Evolutionary conservation across 495 filamentous ascomycete genomes (phyloP), one percentile per base, ranked within the genome.

Genomic region (Penicillium pulvis): DNA sequence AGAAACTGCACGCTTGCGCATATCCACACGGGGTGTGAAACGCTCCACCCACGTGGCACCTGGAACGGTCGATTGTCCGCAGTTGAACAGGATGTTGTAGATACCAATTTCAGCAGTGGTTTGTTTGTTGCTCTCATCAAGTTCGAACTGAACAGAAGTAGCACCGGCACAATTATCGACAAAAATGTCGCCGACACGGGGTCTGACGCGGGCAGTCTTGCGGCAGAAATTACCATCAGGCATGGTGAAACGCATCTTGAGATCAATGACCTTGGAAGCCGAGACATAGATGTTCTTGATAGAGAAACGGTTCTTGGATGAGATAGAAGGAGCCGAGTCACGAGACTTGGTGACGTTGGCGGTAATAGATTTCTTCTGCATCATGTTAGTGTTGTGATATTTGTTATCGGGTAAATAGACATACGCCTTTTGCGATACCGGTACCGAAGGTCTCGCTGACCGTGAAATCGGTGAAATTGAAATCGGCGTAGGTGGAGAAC

Each of bases 201-300:
- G 4, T 4, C 28, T 7, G 4, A 28, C 28, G 30, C 74, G 63
- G 54, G 81, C 76, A 41, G 80, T 85, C 71, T 92, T 86, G 73
- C 86, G 90, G 84, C 93, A 97, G 56, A 75, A 82, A 42, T 84
- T 85, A 56, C 87, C 87, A 69, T 92, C 88, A 3, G 86, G 83
- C 90, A 96, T 93, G 65, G 77, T 78, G 74, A 92, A 96, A 78
- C 89, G 81, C 75, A 95, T 90, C 72, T 92, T 83, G 53, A 97
- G 74, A 48, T 93, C 84, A 59, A 81, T 84, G 66, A 93, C 87
- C 61, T 87, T 81, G 65, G 89, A 85, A 61, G 86, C 83, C 19
- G 85, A 83, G 56, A 96, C 77, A 59, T 90, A 77, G 70, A 94
- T 82, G 61, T 84, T 75, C 56, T 73, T 83, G 66, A 96, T 85